A percentile compares a stretch with the other conserved stretches of the same genome.
Conservation (phyloP, 2,329 filamentous ascomycete species). For the Massarina eburnea region DNA sequence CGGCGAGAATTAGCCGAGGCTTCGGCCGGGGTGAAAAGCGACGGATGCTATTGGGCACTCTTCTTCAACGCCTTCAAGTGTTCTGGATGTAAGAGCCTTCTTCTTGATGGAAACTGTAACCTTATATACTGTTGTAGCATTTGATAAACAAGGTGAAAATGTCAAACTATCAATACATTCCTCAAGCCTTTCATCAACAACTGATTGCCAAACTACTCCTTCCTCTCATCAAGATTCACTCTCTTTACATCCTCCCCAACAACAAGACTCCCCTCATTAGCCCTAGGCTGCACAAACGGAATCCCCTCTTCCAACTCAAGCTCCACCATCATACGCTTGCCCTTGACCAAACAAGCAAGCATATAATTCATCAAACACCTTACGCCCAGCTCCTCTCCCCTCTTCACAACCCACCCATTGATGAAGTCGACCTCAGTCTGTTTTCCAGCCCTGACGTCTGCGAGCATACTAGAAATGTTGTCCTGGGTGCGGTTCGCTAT, state of each 20-base stretch:
- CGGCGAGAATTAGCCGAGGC: constrained; percentile 14
- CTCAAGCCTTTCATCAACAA: not conserved
- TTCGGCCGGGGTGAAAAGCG: not conserved
- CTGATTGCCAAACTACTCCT: no score
- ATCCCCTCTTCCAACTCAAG: constrained; percentile 45
- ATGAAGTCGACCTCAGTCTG: constrained; percentile 79
- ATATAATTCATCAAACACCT: constrained; percentile 71
- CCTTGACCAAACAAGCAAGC: constrained; percentile 72
- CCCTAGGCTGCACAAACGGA: constrained; percentile 30
- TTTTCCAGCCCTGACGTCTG: constrained; percentile 61
- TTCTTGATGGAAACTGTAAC: no score
- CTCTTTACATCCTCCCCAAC: not conserved
- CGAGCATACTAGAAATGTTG: constrained; percentile 68
- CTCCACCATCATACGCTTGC: constrained; percentile 58
- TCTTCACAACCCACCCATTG: constrained; percentile 82
- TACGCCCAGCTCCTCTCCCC: constrained; percentile 73
- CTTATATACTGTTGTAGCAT: no score
- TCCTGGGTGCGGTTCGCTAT: constrained; percentile 58
- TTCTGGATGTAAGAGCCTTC: no score
- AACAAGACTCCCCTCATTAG: constrained; percentile 6
- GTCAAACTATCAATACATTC: not conserved
- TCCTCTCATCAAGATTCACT: not conserved
- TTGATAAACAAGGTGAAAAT: no score
- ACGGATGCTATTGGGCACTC: not conserved
- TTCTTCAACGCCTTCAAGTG: no score